Conservation (phyloP, 129 eudicot genomes). For the Oenanthe sinensis region DNA sequence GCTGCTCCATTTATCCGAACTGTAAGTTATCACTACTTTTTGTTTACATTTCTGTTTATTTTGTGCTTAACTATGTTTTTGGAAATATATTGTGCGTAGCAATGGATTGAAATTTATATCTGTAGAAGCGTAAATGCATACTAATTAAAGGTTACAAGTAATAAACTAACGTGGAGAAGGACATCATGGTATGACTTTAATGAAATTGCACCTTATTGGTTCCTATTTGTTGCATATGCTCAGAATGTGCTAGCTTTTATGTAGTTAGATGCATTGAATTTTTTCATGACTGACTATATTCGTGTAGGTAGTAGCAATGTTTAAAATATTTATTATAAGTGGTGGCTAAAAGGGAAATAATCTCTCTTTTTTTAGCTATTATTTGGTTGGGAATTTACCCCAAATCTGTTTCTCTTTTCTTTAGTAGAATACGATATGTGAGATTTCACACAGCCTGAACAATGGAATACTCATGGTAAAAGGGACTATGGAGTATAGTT, state of each 20-base stretch:
- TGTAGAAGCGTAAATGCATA: neutral
- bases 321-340: neutral
- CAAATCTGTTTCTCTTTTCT: neutral
- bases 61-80: neutral
- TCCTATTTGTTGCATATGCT: neutral
- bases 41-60: neutral
- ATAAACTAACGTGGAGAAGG: neutral
- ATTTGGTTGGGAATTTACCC: neutral
- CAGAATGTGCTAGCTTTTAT: neutral
- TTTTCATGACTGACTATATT: neutral
- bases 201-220: neutral
- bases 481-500: neutral
- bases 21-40: slow-evolving; percentile 22
- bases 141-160: neutral
- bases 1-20: slow-evolving; percentile 58
- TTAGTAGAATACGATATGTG: neutral
- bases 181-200: neutral
- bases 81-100: neutral
- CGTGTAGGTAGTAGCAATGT: neutral
- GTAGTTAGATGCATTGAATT: neutral
- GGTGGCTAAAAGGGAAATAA: neutral
- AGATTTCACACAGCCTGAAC: neutral
- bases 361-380: neutral
- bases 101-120: neutral
- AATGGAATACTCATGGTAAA: neutral